Evolutionary conservation across 176 grass and related monocot genomes (phyloP).

Genomic region (Neostapfia colusana): DNA sequence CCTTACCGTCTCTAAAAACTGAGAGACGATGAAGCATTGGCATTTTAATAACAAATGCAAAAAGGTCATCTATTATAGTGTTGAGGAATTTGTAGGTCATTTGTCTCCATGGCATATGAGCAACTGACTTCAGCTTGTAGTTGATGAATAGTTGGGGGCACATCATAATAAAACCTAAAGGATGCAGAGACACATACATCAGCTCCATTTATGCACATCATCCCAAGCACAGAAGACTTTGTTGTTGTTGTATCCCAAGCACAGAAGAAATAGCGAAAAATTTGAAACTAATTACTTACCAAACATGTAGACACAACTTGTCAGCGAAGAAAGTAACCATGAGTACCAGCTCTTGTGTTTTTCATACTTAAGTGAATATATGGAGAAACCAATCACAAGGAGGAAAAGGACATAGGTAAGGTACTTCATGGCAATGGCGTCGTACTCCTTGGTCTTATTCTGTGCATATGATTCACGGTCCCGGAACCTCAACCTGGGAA

Average conservation of each 20-base stretch:
- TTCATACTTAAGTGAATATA: conserved; percentile 93
- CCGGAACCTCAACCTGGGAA: conserved; percentile 81
- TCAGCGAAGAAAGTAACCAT: conserved; percentile 98
- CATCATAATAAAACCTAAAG: conserved; percentile 99
- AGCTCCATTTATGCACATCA: conserved; percentile 1
- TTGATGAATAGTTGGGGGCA: conserved; percentile 99
- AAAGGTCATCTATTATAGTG: conserved; percentile 97
- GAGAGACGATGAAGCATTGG: conserved; percentile 93
- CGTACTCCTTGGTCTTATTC: conserved; percentile 99
- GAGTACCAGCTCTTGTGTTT: conserved; percentile 99
- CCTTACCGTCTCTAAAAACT: conserved; percentile 97
- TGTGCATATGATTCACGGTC: conserved; percentile 90
- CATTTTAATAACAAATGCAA: conserved; percentile 99
- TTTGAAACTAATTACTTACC: conserved; percentile 54
- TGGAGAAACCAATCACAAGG: conserved; percentile 64
- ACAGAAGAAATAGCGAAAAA: neutral
- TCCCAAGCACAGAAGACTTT: neutral
- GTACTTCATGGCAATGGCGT: conserved; percentile 96
- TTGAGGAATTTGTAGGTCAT: conserved; percentile 99
- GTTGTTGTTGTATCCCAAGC: too few relatives aligned
- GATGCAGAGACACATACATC: conserved; percentile 24
- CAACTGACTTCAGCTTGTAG: conserved; percentile 93
- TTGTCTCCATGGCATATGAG: conserved; percentile 98
- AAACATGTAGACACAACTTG: conserved; percentile 99
- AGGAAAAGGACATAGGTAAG: conserved; percentile 85